A percentile compares a stretch with the other conserved stretches of the same genome.
Conservation (phyloP, 225 moss, liverwort and hornwort species). For the Pseudoscleropodium purum region DNA sequence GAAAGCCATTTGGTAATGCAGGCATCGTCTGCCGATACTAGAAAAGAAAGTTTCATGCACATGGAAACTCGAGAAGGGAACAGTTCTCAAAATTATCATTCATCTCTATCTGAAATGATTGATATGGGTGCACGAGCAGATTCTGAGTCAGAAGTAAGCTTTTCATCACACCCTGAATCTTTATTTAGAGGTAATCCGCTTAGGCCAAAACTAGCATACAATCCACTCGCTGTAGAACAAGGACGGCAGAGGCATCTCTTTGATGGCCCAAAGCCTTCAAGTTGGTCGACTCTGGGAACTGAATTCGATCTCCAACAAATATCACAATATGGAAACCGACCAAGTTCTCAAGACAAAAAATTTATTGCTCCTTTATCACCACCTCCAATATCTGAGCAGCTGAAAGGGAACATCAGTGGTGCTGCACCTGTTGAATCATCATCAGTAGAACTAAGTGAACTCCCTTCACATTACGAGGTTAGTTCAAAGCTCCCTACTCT, state of each 20-base stretch:
- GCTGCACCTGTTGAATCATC: constrained; percentile 4
- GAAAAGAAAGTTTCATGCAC: constrained; percentile 5
- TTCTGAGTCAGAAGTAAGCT: constrained; percentile 9
- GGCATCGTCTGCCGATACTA: constrained; percentile 15
- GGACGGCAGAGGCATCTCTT: constrained; percentile 33
- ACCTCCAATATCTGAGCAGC: constrained; percentile 7
- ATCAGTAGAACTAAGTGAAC: background rate
- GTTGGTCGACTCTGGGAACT: constrained; percentile 18
- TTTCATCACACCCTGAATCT: constrained; percentile 8
- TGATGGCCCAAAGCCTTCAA: constrained; percentile 24
- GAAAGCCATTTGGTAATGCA: constrained; percentile 9
- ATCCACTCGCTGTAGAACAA: constrained; percentile 48
- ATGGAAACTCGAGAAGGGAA: constrained; percentile 18
- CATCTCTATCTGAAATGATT: constrained; percentile 8
- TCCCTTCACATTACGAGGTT: constrained; percentile 33
- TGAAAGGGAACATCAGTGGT: background rate
- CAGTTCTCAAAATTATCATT: background rate
- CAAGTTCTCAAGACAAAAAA: constrained; percentile 10
- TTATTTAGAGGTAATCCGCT: background rate
- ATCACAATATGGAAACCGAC: constrained; percentile 8
- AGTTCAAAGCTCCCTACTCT: background rate
- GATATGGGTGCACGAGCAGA: constrained; percentile 15
- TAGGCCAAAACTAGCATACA: constrained; percentile 38
- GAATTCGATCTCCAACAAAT: constrained; percentile 22
- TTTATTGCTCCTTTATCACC: constrained; percentile 1